Evolutionary conservation across 352 stramenopile species (phyloP), one percentile per base, ranked within the genome.

Genomic region (Lagenidium sp.): DNA sequence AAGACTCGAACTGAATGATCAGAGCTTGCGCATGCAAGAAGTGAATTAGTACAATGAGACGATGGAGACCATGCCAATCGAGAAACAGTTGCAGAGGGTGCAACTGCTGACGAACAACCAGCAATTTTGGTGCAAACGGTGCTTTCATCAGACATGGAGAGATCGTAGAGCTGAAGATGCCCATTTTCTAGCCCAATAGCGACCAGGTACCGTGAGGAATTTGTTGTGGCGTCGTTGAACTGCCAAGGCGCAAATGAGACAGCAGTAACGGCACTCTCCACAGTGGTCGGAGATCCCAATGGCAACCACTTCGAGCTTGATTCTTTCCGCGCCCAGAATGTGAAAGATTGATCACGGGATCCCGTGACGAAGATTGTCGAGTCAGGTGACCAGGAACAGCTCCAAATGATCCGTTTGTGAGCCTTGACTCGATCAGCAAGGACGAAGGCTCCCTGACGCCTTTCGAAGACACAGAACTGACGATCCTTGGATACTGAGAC

Each of bases 391-490:
- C 78, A 91, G 15, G 69, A 71, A 32, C 75, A 88, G 42, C 63
- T 84, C 78, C 78, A 91, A 34, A 91, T 82, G 28, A 87, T 91
- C 5, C 78, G 68, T 37, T 82, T 73, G 50, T 91, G 78, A 11
- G 71, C 70, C 55, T 84, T 88, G 26, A 77, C 49, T 6, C 55
- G 60, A n/a, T 72, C 44, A 6, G 57, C 34, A 7, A 86, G 58
- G 8, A 35, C 36, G 42, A 68, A 91, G 13, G 55, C 56, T 15
- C n/a, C 41, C 10, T 30, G 11, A 7, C 52, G 34, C 15, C 45
- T 57, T n/a, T 65, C 42, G 35, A 82, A 88, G 0, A 91, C 41
- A 44, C 75, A 88, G 11, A 88, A 67, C 15, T 87, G 73, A 2
- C 73, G 70, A 19, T 91, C 78, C 28, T 75, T 77, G 0, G 78